Base-by-base conservation (phyloP, 2,329 filamentous ascomycete genomes). In the Aspergillus carbonarius region DNA sequence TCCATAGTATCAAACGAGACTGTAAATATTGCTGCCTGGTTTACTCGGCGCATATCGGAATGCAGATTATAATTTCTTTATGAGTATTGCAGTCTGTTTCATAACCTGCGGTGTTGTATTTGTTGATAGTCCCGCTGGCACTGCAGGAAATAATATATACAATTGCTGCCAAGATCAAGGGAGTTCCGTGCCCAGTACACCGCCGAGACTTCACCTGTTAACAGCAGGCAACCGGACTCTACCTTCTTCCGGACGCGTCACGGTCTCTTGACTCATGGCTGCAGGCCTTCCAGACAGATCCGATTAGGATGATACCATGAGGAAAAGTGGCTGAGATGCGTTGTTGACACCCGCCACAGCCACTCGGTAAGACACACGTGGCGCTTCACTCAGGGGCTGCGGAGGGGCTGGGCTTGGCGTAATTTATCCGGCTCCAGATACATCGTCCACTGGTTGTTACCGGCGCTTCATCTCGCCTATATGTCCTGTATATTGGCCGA, bases 331-430 rank as follows among this genome's bases (percentile, higher is more conserved):
- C 56, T 58, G 51, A 46, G 35, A n/a, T n/a, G 25, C 39, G 20
- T 20, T 20, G 18, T 40, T 40, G 34, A 35, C 34, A 37, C 34
- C 25, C 18, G 40, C 48, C 52, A 56, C 59, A 59, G 59, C 59
- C 59, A 61, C 57, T 61, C 20, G 49, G 46, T 48, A 46, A 52
- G 53, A 44, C 57, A 59, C 59, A 61, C 57, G 59, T 61, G 57
- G 59, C 59, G 55, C 44, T 40, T 59, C 35, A 25, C 37, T 54
- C 51, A 54, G 51, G 51, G 51, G 51, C 37, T 54, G 25, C 39
- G 51, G 34, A n/a, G 34, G 32, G 40, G 23, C 44, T 6, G 17
- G 51, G 30, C 51, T 54, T 54, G 51, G 51, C 51, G 40, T 17
- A 30, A 42, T 44, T 7, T 17, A 44, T 17, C 7, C 37, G 27